Percentiles rank a stretch among this genome's conserved stretches.
Conservation (phyloP, 805 yeast genomes). For the Wickerhamomyces xylosicus region DNA sequence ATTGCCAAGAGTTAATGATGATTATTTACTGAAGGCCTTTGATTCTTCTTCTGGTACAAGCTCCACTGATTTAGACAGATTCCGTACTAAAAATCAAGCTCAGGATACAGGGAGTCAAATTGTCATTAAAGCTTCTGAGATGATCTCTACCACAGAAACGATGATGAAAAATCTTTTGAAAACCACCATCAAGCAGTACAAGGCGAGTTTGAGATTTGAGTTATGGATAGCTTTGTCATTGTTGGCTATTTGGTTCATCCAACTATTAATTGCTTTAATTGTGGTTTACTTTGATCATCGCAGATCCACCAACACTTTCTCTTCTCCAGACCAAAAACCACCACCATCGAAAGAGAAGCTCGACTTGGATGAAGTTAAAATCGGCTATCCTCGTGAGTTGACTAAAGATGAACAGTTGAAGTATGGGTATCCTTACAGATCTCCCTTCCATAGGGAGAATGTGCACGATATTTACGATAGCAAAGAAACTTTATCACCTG, state of each 20-base stretch:
- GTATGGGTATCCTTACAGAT: constrained; percentile 14
- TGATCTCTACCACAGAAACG: constrained; percentile 14
- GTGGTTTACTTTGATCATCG: constrained; percentile 2
- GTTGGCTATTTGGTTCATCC: constrained; percentile 37
- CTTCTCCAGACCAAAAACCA: background rate
- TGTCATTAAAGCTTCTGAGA: constrained; percentile 2
- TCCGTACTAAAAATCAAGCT: constrained; percentile 3
- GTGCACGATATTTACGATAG: background rate
- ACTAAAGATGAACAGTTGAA: constrained; percentile 8
- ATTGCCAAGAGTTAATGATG: constrained; percentile 40
- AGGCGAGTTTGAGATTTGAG: constrained; percentile 31
- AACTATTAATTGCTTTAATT: constrained; percentile 28
- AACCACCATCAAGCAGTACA: constrained; percentile 23
- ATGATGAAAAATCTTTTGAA: constrained; percentile 18
- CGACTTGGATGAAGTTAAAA: background rate
- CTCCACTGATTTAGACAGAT: constrained; percentile 1
- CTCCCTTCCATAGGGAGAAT: constrained; percentile 3
- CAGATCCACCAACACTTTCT: background rate
- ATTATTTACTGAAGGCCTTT: constrained; percentile 18
- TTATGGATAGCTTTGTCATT: constrained; percentile 34
- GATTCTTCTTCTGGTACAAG: constrained; percentile 3
- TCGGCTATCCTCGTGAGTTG: constrained; percentile 13
- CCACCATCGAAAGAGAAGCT: constrained; percentile 1
- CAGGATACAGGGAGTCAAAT: background rate
- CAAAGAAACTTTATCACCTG: background rate